These are phyloP conservation scores for Kodamaea ohmeri DNA, from an alignment of 1,139 yeast species.

Conservation along the genomic window DNA sequence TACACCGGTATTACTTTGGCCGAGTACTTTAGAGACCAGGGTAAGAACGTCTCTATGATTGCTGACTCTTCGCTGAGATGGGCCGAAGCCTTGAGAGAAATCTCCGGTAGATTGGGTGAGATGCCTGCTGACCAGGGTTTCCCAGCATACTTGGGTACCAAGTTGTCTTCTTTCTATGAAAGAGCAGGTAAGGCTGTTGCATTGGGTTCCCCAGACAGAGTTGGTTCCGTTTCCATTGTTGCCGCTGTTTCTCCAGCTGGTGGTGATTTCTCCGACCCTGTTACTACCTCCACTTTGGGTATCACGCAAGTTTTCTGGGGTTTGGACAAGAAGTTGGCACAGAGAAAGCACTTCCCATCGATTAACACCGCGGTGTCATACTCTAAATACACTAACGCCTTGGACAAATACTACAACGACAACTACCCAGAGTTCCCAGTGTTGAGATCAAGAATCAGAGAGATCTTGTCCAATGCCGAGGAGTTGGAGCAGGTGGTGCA, in stretches of 20 bases:
- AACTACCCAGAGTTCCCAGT: conserved; percentile 89
- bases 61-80: conserved; percentile 99
- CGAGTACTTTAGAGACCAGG: conserved; percentile 99
- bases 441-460: conserved; percentile 87
- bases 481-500: conserved; percentile 99
- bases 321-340: conserved; percentile 96
- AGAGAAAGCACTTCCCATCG: conserved; percentile 99
- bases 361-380: conserved; percentile 94
- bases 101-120: conserved; percentile 99
- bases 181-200: conserved; percentile 98
- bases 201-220: conserved; percentile 92
- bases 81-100: conserved; percentile 99
- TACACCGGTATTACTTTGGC: conserved; percentile 98
- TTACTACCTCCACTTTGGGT: conserved; percentile 96
- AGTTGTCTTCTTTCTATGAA: conserved; percentile 97
- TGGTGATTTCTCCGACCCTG: conserved; percentile 99
- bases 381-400: conserved; percentile 88
- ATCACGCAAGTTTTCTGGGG: conserved; percentile 99
- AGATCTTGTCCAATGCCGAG: conserved; percentile 93
- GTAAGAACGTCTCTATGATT: conserved; percentile 98
- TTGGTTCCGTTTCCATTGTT: conserved; percentile 96
- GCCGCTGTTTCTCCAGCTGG: conserved; percentile 99
- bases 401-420: conserved; percentile 79
- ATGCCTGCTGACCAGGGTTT: conserved; percentile 99
- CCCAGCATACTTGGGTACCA: conserved; percentile 99